Base-by-base conservation (phyloP, 2,329 filamentous ascomycete species). In the Parafenestella ontariensis region DNA sequence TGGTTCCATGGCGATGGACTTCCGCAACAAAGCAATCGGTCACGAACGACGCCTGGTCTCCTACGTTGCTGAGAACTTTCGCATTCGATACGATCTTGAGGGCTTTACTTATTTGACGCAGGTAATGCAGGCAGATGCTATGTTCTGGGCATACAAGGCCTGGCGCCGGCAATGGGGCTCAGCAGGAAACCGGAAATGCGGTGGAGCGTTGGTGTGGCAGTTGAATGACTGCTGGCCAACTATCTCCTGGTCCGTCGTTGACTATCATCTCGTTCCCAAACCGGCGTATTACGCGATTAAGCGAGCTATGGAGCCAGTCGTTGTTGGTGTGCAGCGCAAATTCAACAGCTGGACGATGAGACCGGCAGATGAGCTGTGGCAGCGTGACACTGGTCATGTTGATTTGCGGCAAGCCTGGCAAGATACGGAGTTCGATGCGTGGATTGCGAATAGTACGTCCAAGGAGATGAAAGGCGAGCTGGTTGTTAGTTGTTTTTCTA, bases 11-110 rank as follows among this genome's bases (percentile, higher is more conserved):
- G 89, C 4, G 87, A 89, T 97, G 33, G 93, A 97, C 74, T 96
- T 96, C 73, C 94, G 96, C 81, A 97, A 97, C 80, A 97, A 97
- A 77, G 94, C 93, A 1, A 89, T 89, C 41, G 93, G 93, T 0
- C 92, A 96, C 71, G 91, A 96, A 74, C 85, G 93, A 28, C 84
- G 92, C 33, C 87, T 97, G 48, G 92, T 92, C 1, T 86, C 92
- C 1, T 97, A 97, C 69, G 82, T 97, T 1, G 90, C 91, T 1
- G 93, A 97, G 76, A 97, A 97, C 76, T 86, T 97, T 70, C 86
- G 89, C 2, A 81, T 78, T 0, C 74, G 77, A 28, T 81, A 80
- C 23, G 75, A 80, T 39, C 65, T 83, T 17, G 78, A 81, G 65
- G 78, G 91, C 50, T 81, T 77, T 64, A 78, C 81, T 48, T 78